Evolutionary conservation across 129 eudicot genomes (phyloP).

Genomic region (Helichrysum umbraculigerum): DNA sequence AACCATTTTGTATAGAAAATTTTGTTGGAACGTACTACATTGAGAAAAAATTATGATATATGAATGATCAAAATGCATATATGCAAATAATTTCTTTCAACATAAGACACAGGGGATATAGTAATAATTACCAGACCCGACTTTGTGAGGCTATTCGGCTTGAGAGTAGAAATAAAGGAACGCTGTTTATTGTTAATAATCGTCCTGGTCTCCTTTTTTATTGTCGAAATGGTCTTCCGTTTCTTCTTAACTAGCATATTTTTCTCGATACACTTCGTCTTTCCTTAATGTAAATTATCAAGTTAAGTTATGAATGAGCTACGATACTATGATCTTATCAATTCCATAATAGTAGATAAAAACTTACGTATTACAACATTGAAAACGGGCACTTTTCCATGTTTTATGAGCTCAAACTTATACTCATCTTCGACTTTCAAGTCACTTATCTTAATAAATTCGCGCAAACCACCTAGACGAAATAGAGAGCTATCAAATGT

Average conservation of each 20-base stretch:
- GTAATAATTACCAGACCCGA: background rate
- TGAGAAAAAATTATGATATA: background rate
- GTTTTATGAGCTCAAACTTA: background rate
- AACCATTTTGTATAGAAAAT: constrained; percentile 23
- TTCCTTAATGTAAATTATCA: background rate
- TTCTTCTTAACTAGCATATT: background rate
- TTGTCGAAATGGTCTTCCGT: background rate
- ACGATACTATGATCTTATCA: background rate
- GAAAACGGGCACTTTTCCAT: background rate
- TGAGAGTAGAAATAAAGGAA: background rate
- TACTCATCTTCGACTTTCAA: background rate
- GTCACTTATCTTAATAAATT: background rate
- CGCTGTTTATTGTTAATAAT: background rate
- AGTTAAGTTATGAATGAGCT: background rate
- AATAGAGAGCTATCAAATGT: background rate
- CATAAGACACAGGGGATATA: background rate
- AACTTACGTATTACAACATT: background rate
- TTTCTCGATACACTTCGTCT: background rate
- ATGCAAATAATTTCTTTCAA: background rate
- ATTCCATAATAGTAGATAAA: background rate
- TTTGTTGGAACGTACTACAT: constrained; percentile 23
- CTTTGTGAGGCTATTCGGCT: background rate
- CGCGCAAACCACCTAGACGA: background rate
- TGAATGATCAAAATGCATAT: background rate
- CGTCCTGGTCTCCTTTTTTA: background rate